Evolutionary conservation across 2,329 filamentous ascomycete species (phyloP).

Genomic region (Penicillium vulpinum): DNA sequence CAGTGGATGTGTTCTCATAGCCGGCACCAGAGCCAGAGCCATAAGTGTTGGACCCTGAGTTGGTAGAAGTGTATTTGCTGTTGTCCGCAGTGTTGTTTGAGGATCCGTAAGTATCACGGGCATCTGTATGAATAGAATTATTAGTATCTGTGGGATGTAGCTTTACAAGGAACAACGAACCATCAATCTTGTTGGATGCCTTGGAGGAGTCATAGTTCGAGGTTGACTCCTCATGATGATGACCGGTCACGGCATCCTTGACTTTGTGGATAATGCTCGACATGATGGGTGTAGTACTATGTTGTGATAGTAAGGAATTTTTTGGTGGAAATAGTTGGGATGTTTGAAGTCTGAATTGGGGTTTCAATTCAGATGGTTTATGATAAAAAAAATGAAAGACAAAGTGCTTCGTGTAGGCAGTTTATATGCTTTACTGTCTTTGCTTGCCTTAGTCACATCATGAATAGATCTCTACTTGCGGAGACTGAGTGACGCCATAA

Average conservation of each 20-base stretch:
- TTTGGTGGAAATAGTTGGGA: neutral
- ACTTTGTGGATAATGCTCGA: conserved; percentile 50
- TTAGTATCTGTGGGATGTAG: neutral
- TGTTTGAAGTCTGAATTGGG: neutral
- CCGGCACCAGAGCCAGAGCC: conserved; percentile 7
- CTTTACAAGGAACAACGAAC: conserved; percentile 4
- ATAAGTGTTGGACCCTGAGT: conserved; percentile 5
- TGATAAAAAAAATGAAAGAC: neutral
- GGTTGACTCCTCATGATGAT: conserved; percentile 31
- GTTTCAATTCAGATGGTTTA: neutral
- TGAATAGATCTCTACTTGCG: neutral
- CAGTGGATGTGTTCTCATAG: neutral
- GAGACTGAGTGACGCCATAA: conserved; percentile 21
- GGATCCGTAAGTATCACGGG: conserved; percentile 6
- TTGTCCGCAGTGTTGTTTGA: conserved; percentile 1
- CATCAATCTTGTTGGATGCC: conserved; percentile 1
- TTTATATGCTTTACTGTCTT: conserved; percentile 13
- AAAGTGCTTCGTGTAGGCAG: neutral
- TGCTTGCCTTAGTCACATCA: neutral
- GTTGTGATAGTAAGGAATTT: neutral
- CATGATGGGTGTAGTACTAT: conserved; percentile 40
- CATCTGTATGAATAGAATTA: conserved; percentile 3
- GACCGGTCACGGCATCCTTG: conserved; percentile 46
- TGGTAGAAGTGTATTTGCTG: conserved; percentile 2
- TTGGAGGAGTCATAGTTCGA: conserved; percentile 38